Conservation (phyloP, 1,284 basidiomycete species). For the Moesziomyces sp. region DNA sequence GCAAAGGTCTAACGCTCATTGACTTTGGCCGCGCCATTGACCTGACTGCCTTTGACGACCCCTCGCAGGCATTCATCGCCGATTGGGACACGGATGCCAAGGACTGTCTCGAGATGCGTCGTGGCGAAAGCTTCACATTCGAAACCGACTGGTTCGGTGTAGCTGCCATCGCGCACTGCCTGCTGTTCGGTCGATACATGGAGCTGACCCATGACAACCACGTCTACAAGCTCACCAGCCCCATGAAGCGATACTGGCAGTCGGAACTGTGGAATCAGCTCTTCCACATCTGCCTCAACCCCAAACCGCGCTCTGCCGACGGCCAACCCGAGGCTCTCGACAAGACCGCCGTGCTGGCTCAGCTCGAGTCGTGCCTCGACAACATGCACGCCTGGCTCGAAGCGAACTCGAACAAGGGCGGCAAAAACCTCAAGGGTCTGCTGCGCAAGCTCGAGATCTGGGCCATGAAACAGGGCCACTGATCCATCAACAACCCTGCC, state of each 20-base stretch:
- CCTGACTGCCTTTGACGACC: conserved; percentile 76
- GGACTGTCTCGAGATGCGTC: conserved; percentile 92
- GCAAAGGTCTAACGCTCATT: conserved; percentile 90
- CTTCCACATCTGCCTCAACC: conserved; percentile 87
- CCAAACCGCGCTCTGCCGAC: conserved; percentile 61
- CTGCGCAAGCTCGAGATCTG: conserved; percentile 65
- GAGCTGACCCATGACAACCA: conserved; percentile 39
- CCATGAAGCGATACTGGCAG: conserved; percentile 96
- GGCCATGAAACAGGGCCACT: conserved; percentile 54
- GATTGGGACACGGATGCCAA: conserved; percentile 81
- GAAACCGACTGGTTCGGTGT: conserved; percentile 96
- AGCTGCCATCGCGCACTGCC: conserved; percentile 89
- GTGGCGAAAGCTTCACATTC: conserved; percentile 86
- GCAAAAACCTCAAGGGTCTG: conserved; percentile 70
- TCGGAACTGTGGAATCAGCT: conserved; percentile 83
- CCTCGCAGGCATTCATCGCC: conserved; percentile 80
- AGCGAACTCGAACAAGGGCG: conserved; percentile 76
- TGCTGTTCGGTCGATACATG: conserved; percentile 93
- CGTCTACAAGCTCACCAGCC: conserved; percentile 70
- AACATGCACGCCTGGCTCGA: conserved; percentile 90
- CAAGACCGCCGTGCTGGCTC: conserved; percentile 74
- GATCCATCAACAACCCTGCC: not conserved
- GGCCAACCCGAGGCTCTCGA: conserved; percentile 70
- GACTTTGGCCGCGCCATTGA: conserved; percentile 97
- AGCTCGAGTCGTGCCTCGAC: conserved; percentile 74